Conservation (phyloP, 331 rosid species). For the Stylosanthes scabra region DNA sequence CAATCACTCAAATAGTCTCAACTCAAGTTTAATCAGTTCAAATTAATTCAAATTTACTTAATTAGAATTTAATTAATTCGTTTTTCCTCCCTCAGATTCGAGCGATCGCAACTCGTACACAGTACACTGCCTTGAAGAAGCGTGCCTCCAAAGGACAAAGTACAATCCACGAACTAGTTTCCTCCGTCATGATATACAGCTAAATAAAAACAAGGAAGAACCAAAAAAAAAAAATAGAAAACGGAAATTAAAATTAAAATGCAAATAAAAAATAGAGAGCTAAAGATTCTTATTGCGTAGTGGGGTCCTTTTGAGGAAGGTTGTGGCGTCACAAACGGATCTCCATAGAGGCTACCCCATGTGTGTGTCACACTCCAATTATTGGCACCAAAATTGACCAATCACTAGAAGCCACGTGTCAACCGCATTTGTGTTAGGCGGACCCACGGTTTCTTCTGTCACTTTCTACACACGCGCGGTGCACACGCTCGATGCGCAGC, state of each 20-base stretch:
- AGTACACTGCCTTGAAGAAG: too few species aligned
- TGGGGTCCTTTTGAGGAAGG: constrained; percentile 31
- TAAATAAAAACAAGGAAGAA: too few species aligned
- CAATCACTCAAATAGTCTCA: too few species aligned
- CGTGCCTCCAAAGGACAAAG: background rate
- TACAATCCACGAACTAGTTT: background rate
- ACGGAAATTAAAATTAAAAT: too few species aligned
- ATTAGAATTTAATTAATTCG: too few species aligned
- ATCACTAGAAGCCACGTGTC: background rate
- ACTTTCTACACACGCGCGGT: background rate
- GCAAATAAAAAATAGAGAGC: background rate
- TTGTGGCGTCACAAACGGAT: constrained; percentile 33
- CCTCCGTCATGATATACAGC: too few species aligned
- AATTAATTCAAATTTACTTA: too few species aligned
- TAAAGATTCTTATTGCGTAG: constrained; percentile 1
- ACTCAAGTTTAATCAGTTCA: too few species aligned
- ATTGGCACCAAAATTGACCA: background rate
- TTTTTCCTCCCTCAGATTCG: too few species aligned
- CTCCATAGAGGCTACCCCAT: background rate
- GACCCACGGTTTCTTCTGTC: constrained; percentile 12
- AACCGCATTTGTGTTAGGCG: background rate
- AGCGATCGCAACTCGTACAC: too few species aligned
- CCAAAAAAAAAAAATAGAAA: too few species aligned
- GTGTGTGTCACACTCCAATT: constrained; percentile 25
- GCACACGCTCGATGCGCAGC: constrained; percentile 39